phyloP scores from a whole-genome alignment of 192 early-diverging fungal genomes.

The Podila minutissima region DNA sequence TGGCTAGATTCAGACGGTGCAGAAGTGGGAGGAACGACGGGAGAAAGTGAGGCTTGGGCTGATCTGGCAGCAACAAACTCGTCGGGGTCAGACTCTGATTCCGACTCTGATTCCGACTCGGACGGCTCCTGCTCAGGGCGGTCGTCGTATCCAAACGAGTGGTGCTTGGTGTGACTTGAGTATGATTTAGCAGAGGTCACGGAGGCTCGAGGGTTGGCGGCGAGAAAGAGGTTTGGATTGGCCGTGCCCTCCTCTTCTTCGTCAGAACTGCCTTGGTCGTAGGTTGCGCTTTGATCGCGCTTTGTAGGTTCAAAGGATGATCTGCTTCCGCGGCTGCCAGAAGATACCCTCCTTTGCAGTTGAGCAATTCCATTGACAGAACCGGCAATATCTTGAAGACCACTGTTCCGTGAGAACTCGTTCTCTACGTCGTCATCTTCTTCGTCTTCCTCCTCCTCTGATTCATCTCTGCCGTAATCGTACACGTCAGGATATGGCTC shows the following conservation, averaged over 20 bases:
- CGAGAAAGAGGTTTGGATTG: slow-evolving; percentile 26
- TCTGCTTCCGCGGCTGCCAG: too few relatives aligned
- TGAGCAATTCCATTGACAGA: neutral
- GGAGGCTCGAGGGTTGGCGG: slow-evolving; percentile 18
- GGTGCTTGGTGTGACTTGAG: slow-evolving; percentile 49
- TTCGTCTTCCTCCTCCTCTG: slow-evolving; percentile 5
- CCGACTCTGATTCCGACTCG: slow-evolving; percentile 49
- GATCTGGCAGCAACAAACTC: neutral
- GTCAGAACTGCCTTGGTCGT: slow-evolving; percentile 15
- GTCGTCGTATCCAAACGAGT: slow-evolving; percentile 39
- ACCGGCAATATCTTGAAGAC: neutral
- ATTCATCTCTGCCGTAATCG: slow-evolving; percentile 16
- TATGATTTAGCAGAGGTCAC: slow-evolving; percentile 27
- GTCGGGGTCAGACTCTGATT: slow-evolving; percentile 21
- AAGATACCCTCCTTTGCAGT: too few relatives aligned
- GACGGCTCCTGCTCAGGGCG: slow-evolving; percentile 27
- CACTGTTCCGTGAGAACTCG: neutral
- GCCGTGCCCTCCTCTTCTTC: slow-evolving; percentile 16
- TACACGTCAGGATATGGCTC: slow-evolving; percentile 33
- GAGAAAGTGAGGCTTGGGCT: slow-evolving; percentile 1
- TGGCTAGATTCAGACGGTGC: slow-evolving; percentile 8
- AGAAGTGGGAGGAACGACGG: slow-evolving; percentile 8
- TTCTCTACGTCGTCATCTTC: slow-evolving; percentile 14
- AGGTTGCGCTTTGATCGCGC: neutral
- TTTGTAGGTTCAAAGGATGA: neutral